Evolutionary conservation across 768 basidiomycete species (phyloP), one percentile per base, ranked within the genome.

Genomic region (Favolaschia claudopus): DNA sequence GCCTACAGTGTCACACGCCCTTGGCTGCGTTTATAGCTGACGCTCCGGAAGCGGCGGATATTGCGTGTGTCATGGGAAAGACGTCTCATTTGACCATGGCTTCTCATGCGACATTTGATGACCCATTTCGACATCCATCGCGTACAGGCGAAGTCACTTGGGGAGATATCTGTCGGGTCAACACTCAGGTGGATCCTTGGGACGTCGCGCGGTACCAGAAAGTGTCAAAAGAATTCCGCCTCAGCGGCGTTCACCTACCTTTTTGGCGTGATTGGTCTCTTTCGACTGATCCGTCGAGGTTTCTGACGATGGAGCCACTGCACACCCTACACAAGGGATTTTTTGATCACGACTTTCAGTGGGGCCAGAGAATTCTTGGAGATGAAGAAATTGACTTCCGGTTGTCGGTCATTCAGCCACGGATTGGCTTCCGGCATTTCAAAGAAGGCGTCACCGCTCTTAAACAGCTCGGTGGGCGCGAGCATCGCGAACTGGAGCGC

Each of bases 391-490:
- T 81, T 4, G 72, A 81, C 51, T 75, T 75, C 56, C 66, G 69
- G 3, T 74, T 78, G 39, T 72, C 68, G 0, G 40, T 77, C n/a
- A 65, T 82, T 12, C 78, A 79, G 22, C 68, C 72, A 13, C 68
- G 65, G 29, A 68, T 69, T 14, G 75, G 76, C 13, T 73, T 71
- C 45, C 59, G 70, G n/a, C 77, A 79, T 25, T 82, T 80, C 48
- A 55, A 65, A 12, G 68, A 74, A 19, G 77, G 80, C 0, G 73
- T 80, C 8, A 77, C 72, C 7, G 64, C 67, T 7, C 36, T 81
- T 24, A 79, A 79, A 27, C 79, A 81, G 53, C 74, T 77, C 22
- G 79, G 81, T 7, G 77, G 79, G 2, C 49, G 69, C 1, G 77
- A 79, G 25, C 76, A 80, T 47, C 58, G 70, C 0, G 71, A 82